Conservation (phyloP, 2,329 filamentous ascomycete species). For the Fusarium sp. region DNA sequence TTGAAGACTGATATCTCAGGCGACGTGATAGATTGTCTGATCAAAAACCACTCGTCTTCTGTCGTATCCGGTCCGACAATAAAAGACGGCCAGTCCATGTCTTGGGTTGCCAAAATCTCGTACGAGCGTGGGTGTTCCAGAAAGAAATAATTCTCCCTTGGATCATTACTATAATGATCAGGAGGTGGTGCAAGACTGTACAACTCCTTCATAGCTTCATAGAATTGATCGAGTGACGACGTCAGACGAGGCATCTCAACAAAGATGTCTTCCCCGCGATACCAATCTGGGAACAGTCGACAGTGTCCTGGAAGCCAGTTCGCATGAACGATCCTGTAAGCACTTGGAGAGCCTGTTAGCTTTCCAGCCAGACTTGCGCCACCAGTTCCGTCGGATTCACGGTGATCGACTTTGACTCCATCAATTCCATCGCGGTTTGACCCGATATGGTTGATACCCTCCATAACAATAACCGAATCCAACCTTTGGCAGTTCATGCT, state of each 20-base stretch:
- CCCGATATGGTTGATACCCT: not conserved
- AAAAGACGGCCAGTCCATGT: conserved; percentile 24
- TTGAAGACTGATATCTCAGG: conserved; percentile 17
- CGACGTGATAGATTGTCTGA: conserved; percentile 39
- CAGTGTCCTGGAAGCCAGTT: conserved; percentile 11
- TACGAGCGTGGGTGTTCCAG: conserved; percentile 23
- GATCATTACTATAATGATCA: not conserved
- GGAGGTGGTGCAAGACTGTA: not conserved
- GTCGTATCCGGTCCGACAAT: conserved; percentile 30
- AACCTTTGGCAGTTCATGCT: conserved; percentile 1
- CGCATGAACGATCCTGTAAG: not conserved
- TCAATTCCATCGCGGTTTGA: not conserved
- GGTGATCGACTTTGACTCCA: not conserved
- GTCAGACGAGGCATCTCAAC: conserved; percentile 19
- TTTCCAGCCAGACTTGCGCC: not conserved
- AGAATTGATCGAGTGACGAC: not conserved
- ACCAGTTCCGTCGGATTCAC: not conserved
- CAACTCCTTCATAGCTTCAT: not conserved
- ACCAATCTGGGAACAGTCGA: conserved; percentile 20
- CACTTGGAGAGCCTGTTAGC: not conserved
- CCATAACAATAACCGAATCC: conserved; percentile 3
- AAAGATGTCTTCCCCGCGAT: not conserved
- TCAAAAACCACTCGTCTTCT: conserved; percentile 40
- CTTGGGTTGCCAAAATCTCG: not conserved
- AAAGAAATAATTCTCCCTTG: conserved; percentile 12